phyloP scores from a whole-genome alignment of 148 eudicot species.

The Rheum nobile region DNA sequence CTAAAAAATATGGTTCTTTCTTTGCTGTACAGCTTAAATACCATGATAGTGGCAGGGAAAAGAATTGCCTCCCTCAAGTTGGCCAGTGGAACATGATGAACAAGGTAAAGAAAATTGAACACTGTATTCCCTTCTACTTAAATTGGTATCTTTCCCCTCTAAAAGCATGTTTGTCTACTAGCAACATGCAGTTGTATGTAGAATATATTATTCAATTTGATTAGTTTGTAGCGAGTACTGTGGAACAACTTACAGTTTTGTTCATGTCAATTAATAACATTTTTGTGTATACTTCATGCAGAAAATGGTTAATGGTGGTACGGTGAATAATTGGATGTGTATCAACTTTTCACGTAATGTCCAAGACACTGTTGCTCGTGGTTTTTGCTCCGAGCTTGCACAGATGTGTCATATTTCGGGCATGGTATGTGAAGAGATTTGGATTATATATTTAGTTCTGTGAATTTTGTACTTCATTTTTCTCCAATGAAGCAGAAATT shows the following conservation, averaged over 20 bases:
- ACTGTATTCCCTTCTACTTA: neutral
- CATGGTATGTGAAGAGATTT: conserved; percentile 33
- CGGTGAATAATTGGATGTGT: conserved; percentile 56
- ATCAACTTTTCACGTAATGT: conserved; percentile 60
- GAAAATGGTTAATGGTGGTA: conserved; percentile 88
- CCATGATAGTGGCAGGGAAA: conserved; percentile 72
- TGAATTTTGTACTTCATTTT: neutral
- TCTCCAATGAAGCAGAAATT: too few relatives aligned
- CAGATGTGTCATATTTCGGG: conserved; percentile 67
- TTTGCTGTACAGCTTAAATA: conserved; percentile 39
- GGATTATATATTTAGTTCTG: neutral
- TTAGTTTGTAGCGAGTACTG: neutral
- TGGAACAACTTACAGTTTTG: neutral
- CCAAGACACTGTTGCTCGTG: conserved; percentile 47
- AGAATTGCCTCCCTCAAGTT: conserved; percentile 66
- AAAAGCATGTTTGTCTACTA: neutral
- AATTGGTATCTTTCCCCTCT: neutral
- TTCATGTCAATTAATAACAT: neutral
- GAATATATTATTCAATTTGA: too few relatives aligned
- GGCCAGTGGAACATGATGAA: conserved; percentile 94
- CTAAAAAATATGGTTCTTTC: conserved; percentile 11
- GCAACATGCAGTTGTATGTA: neutral
- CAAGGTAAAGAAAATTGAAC: conserved; percentile 32
- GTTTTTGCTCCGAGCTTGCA: conserved; percentile 64
- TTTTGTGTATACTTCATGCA: conserved; percentile 16